Conservation (phyloP, 148 eudicot species). For the Vaccinium darrowii region DNA sequence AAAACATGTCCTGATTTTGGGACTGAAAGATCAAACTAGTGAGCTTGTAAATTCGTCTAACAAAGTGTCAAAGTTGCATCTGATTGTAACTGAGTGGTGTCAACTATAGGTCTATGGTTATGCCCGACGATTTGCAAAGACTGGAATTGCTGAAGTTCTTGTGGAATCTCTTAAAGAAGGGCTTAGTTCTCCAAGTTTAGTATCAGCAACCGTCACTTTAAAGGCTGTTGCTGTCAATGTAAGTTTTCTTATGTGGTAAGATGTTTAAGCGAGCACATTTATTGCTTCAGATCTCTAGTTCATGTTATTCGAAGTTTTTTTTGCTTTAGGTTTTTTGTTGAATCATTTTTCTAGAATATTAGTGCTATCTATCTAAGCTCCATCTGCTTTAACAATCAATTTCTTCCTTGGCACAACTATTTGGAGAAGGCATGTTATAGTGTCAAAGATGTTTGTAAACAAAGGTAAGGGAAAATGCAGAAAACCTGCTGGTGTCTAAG, state of each 20-base stretch:
- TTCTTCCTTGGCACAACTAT: background rate
- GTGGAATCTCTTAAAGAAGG: constrained; percentile 69
- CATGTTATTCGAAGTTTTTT: background rate
- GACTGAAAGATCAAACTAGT: background rate
- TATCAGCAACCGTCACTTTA: constrained; percentile 80
- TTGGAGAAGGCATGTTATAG: background rate
- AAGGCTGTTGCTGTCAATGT: constrained; percentile 94
- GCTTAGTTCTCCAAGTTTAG: constrained; percentile 59
- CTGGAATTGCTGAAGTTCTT: constrained; percentile 81
- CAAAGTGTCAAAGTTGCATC: background rate
- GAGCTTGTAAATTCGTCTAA: background rate
- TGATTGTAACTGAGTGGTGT: background rate
- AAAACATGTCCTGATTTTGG: background rate
- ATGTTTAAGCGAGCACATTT: background rate
- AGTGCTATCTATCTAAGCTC: background rate
- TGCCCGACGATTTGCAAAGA: constrained; percentile 83
- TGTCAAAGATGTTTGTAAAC: background rate
- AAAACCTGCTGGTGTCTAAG: background rate
- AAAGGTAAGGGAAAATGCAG: background rate
- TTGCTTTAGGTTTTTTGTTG: background rate
- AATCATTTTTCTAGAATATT: background rate
- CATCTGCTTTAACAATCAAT: constrained; percentile 7
- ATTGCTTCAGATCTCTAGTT: constrained; percentile 1
- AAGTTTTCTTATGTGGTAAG: constrained; percentile 20
- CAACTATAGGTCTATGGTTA: constrained; percentile 77